Evolutionary conservation across 495 filamentous ascomycete genomes (phyloP), one percentile per base, ranked within the genome.

Genomic region (Penicillium egyptiacum): DNA sequence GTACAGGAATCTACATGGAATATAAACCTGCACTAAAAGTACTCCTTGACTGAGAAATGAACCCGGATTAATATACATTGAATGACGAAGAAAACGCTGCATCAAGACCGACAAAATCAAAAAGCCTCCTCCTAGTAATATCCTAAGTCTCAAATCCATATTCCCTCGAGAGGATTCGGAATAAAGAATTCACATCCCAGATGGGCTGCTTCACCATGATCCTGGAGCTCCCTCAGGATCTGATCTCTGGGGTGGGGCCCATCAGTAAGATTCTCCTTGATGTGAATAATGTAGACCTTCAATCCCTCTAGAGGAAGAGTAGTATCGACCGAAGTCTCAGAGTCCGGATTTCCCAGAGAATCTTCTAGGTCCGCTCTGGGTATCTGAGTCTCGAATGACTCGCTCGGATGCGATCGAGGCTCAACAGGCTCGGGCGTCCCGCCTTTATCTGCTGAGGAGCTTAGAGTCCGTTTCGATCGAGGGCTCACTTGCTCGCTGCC

Each of bases 181-280:
- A 96, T 76, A 8, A 86, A 73, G 74, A 96, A 96, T 55, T 86
- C 81, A 61, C 90, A 93, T 0, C 94, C 95, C 60, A 96, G 58
- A 53, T 77, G 76, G 5, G 80, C 79, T 49, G 77, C 73, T 46
- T 72, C 65, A 53, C 89, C 89, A 59, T 87, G 81, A 41, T 78
- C 77, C 50, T 70, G 57, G 46, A 97, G 70, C 61, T 96, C 80
- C 53, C 67, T 56, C n/a, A 93, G 61, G 11, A 98, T 94, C 4
- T 61, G 80, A 22, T 88, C 83, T 0, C 79, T 76, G 0, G 86
- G 81, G 42, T 76, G 65, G 12, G 83, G 81, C 16, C 84, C 89
- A 66, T 90, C 88, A 16, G 69, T 71, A 48, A 93, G 69, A 20
- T 76, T 82, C 23, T 94, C 90, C 66, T 96, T 95, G 57, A 93